Evolutionary conservation across 202 grass and related monocot species (phyloP).

Genomic region (Cymbopogon flexuosus): DNA sequence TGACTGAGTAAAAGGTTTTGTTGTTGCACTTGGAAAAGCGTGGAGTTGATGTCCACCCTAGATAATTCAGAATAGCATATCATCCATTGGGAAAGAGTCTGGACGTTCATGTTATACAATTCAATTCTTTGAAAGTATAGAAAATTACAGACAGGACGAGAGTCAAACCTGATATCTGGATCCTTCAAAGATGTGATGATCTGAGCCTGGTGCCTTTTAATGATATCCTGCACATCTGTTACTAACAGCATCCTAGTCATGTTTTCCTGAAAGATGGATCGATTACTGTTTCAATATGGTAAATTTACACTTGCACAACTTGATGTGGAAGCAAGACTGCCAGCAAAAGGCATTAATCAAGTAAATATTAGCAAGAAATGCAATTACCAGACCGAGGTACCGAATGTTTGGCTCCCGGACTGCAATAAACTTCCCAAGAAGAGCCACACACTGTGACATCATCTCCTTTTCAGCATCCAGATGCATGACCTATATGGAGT

Average conservation of each 20-base stretch:
- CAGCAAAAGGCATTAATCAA: constrained; percentile 31
- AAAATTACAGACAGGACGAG: neutral
- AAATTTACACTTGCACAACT: constrained; percentile 9
- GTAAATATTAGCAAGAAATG: constrained; percentile 7
- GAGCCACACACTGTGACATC: constrained; percentile 98
- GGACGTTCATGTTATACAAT: neutral
- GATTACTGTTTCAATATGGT: constrained; percentile 5
- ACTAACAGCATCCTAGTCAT: constrained; percentile 98
- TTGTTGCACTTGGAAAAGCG: neutral
- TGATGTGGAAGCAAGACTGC: constrained; percentile 6
- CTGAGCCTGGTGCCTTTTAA: constrained; percentile 98
- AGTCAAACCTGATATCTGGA: constrained; percentile 92
- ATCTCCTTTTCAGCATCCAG: constrained; percentile 99
- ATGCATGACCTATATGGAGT: constrained; percentile 84
- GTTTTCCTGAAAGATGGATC: constrained; percentile 67
- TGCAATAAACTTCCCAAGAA: constrained; percentile 99
- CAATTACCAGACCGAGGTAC: constrained; percentile 92
- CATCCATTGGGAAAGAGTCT: neutral
- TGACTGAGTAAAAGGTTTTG: neutral
- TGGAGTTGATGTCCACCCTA: neutral
- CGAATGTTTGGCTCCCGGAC: constrained; percentile 98
- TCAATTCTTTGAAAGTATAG: neutral
- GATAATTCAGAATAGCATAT: neutral
- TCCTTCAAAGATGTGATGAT: constrained; percentile 99
- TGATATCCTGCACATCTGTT: constrained; percentile 99